Evolutionary conservation across 257 asterid genomes (phyloP), one percentile per base, ranked within the genome.

Genomic region (Jacaranda copaia): DNA sequence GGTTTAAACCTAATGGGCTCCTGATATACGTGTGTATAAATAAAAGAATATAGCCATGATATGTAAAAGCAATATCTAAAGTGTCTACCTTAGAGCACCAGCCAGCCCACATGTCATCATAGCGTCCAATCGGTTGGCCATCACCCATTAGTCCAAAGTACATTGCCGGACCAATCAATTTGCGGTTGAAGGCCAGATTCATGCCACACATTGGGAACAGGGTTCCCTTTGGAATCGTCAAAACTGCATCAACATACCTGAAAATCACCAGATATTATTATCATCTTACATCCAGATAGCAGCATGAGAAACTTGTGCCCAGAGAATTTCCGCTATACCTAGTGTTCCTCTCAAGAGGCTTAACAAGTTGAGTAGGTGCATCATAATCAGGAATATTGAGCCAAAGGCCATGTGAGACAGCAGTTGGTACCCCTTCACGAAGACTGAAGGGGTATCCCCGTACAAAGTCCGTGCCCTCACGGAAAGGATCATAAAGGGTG

Each of bases 81-180:
- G 60, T 11, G 14, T 32, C 8, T 6, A 85, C 89, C 89, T 85
- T 85, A 40, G 66, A 74, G 81, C 89, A 85, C 88, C 86, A 82
- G 39, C 88, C 88, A 53, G 88, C 88, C 88, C 88, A 80, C 89
- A 85, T 82, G 78, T 85, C 89, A 11, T 82, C 89, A 4, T 82
- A 85, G 57, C 89, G 85, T 18, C 89, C 89, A 1, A 85, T 85
- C 14, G 87, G 89, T 74, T 85, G 89, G 49, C 87, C 89, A 20
- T 85, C 89, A 2, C 89, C 89, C 89, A 85, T 85, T 58, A 85
- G 80, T 59, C 89, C 89, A 48, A 82, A 85, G 79, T 85, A 85
- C 89, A 85, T 85, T 5, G 89, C 89, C 0, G 89, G 86, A 19
- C 89, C 89, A 3, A 85, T 85, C 69, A 85, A 66, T 10, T 85